Conservation (phyloP, 1,284 basidiomycete species). For the Apiotrichum domesticum region DNA sequence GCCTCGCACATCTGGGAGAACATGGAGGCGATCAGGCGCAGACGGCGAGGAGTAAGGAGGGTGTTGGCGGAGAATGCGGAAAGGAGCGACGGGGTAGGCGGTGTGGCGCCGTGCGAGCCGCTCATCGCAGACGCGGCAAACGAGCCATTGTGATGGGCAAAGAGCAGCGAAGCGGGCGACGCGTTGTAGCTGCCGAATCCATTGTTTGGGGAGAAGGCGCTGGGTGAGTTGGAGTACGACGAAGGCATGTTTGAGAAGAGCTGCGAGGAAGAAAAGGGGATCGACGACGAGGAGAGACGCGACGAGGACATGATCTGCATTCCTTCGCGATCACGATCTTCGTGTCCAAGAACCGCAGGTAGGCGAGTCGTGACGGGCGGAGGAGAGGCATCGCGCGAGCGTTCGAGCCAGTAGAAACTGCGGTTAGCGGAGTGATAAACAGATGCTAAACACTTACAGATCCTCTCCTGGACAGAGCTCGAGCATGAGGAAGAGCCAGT, state of each 20-base stretch:
- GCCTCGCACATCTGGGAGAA: constrained; percentile 98
- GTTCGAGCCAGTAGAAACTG: constrained; percentile 90
- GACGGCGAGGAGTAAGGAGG: constrained; percentile 75
- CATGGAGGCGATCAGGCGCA: constrained; percentile 92
- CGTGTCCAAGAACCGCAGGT: constrained; percentile 15
- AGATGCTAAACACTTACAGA: constrained; percentile 30
- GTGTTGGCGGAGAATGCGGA: constrained; percentile 77
- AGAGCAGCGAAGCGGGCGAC: constrained; percentile 39
- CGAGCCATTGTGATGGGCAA: constrained; percentile 36
- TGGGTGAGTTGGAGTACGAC: constrained; percentile 34
- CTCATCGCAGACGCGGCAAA: neutral
- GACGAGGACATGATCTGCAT: constrained; percentile 40
- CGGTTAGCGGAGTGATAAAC: constrained; percentile 7
- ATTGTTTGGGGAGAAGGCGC: constrained; percentile 25
- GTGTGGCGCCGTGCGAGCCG: constrained; percentile 55
- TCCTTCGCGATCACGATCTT: constrained; percentile 20
- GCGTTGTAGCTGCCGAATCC: constrained; percentile 17
- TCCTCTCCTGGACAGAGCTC: constrained; percentile 97
- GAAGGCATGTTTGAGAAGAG: constrained; percentile 34
- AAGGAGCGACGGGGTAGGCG: constrained; percentile 87
- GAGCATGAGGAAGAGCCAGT: constrained; percentile 72
- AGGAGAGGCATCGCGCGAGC: constrained; percentile 77
- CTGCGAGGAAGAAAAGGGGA: constrained; percentile 45
- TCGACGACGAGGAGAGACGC: constrained; percentile 43
- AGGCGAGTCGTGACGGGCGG: constrained; percentile 51